A percentile compares a stretch with the other conserved stretches of the same genome.
Evolutionary conservation across 176 grass and related monocot species (phyloP).

Genomic region (Hordeum marinum): DNA sequence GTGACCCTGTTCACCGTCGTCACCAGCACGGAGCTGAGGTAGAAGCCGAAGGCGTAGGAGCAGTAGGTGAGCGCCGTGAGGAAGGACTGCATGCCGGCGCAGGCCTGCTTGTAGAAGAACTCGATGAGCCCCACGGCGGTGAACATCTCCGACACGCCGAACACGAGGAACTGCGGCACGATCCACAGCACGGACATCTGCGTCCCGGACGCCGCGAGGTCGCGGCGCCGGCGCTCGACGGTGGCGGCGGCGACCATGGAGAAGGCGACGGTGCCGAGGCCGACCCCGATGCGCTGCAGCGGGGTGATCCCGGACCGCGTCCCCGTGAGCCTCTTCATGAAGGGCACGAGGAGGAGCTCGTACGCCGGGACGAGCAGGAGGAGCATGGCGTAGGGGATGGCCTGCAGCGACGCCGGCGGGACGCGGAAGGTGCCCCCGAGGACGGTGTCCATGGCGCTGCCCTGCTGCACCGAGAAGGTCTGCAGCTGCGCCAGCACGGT

Average conservation of each 20-base stretch:
- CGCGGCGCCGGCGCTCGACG: constrained; percentile 67
- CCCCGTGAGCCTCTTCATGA: constrained; percentile 49
- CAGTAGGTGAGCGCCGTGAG: constrained; percentile 95
- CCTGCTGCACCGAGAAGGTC: constrained; percentile 98
- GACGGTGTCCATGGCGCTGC: constrained; percentile 73
- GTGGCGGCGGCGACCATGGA: constrained; percentile 79
- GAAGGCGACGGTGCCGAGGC: constrained; percentile 66
- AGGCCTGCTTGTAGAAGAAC: constrained; percentile 97
- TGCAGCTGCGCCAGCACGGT: constrained; percentile 95
- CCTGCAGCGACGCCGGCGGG: constrained; percentile 89
- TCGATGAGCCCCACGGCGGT: constrained; percentile 95
- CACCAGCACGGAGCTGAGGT: constrained; percentile 85
- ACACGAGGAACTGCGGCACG: constrained; percentile 87
- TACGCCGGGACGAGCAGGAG: constrained; percentile 76
- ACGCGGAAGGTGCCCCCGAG: constrained; percentile 58
- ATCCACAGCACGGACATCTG: constrained; percentile 75
- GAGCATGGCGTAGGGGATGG: constrained; percentile 82
- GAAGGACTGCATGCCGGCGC: constrained; percentile 87
- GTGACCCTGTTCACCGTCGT: constrained; percentile 85
- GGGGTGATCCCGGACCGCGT: constrained; percentile 66
- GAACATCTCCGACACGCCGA: constrained; percentile 97
- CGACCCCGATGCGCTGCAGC: constrained; percentile 80
- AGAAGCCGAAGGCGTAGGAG: constrained; percentile 97
- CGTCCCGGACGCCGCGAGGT: neutral
- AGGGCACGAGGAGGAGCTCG: constrained; percentile 66